phyloP scores from a whole-genome alignment of 2,329 filamentous ascomycete species.

The Clathrospora elynae region DNA sequence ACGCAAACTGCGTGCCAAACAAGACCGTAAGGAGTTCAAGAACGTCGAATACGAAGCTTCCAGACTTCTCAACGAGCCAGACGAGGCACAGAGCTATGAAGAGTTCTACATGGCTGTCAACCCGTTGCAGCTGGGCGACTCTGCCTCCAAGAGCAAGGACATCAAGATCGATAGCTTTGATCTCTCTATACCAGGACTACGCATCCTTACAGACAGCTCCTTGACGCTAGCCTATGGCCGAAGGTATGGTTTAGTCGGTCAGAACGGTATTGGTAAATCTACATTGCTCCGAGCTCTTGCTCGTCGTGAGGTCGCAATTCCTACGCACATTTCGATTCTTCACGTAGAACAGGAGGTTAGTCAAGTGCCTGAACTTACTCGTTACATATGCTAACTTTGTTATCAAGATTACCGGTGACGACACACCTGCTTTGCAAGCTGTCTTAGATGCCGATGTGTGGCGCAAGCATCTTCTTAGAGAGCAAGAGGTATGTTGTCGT shows the following conservation, averaged over 20 bases:
- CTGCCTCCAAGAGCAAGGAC: constrained; percentile 86
- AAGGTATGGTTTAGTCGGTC: constrained; percentile 94
- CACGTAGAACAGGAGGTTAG: constrained; percentile 96
- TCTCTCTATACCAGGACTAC: constrained; percentile 84
- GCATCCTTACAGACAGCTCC: constrained; percentile 89
- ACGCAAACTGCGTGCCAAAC: constrained; percentile 95
- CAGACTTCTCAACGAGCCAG: constrained; percentile 79
- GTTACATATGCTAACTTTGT: constrained; percentile 13
- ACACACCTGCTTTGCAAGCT: constrained; percentile 91
- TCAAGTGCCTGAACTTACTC: neutral
- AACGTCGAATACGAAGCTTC: constrained; percentile 98
- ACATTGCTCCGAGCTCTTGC: constrained; percentile 92
- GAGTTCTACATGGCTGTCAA: constrained; percentile 99
- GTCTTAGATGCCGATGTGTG: constrained; percentile 97
- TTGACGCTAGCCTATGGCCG: constrained; percentile 90
- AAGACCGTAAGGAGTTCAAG: constrained; percentile 98
- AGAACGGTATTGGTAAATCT: constrained; percentile 91
- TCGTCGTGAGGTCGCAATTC: constrained; percentile 90
- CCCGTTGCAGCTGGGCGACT: constrained; percentile 83
- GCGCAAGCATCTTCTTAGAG: constrained; percentile 90
- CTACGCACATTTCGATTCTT: constrained; percentile 96
- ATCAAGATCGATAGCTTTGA: constrained; percentile 98
- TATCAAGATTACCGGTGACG: constrained; percentile 82
- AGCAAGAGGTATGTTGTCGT: constrained; percentile 71
- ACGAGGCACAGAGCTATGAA: constrained; percentile 89